Evolutionary conservation across 306 rosid genomes (phyloP), one percentile per base, ranked within the genome.

Genomic region (Begonia peltatifolia): DNA sequence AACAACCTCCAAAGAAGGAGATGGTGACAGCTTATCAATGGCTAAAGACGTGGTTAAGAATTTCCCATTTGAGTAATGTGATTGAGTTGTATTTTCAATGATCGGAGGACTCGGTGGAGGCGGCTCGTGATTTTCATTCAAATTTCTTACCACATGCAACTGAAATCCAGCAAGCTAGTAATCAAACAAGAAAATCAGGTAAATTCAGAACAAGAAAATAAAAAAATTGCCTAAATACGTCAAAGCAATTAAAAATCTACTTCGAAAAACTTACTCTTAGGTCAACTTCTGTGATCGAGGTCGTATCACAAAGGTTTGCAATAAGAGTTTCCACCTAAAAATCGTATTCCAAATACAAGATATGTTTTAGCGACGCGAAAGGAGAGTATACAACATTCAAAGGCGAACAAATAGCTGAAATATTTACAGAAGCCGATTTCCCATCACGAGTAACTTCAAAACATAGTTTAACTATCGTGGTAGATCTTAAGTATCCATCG

Each of bases 291-390:
- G 57, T 78, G 54, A 88, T 52, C 61, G 95, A 80, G 55, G 73
- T 66, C 46, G 97, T 60, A 50, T 85, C 87, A 41, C 97, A 89
- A 61, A 89, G 13, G 62, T 68, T 67, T 23, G 75, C 68, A 63
- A 89, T 74, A 53, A 89, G 64, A 81, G 67, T 76, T 68, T 80
- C 71, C 60, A 89, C 83, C 95, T 89, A 75, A 65, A 76, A 17
- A 17, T 17, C 18, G 18, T 1, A 17, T 17, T 17, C 18, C 18
- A 17, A 17, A 17, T 17, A 17, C 18, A 17, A 17, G 18, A 17
- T 17, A 17, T 17, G 18, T 17, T 17, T 17, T 17, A 17, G 18
- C 18, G 18, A 17, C 1, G 18, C 18, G 18, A 17, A 17, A 17
- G 18, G 1, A 17, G 18, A 1, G 18, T 17, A 1, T 17, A n/a